Conservation (phyloP, 2,329 filamentous ascomycete genomes). For the Tolypocladium album region DNA sequence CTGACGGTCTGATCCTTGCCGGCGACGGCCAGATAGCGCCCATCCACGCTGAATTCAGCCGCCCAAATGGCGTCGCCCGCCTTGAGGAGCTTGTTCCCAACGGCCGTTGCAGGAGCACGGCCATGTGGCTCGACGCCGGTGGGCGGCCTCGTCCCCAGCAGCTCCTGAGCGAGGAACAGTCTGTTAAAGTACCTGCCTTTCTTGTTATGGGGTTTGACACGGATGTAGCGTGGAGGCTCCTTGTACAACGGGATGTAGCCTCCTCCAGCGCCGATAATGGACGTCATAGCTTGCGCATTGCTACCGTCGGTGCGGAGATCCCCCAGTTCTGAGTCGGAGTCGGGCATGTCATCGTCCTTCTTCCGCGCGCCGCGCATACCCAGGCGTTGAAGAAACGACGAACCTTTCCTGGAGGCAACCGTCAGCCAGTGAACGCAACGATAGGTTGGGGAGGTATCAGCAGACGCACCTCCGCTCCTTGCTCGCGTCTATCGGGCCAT, state of each 20-base stretch:
- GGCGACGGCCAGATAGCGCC: conserved; percentile 81
- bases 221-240: conserved; percentile 83
- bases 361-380: conserved; percentile 65
- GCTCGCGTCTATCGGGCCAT: conserved; percentile 28
- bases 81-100: conserved; percentile 28
- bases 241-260: conserved; percentile 82
- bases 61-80: conserved; percentile 74
- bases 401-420: conserved; percentile 55
- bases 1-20: conserved; percentile 80
- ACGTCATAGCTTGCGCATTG: conserved; percentile 73
- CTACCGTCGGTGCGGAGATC: conserved; percentile 64
- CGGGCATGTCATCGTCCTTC: conserved; percentile 48
- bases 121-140: conserved; percentile 15
- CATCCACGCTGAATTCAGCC: conserved; percentile 85
- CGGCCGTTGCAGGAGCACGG: conserved; percentile 22
- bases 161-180: conserved; percentile 84
- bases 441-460: neutral
- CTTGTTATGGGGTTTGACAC: conserved; percentile 72
- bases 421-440: neutral
- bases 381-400: conserved; percentile 79
- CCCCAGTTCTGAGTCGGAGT: conserved; percentile 61
- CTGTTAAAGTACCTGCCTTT: conserved; percentile 73
- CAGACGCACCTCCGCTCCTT: conserved; percentile 54
- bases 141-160: conserved; percentile 48
- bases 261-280: conserved; percentile 53